Conservation (phyloP, 768 basidiomycete genomes). For the Scleroderma bovista region DNA sequence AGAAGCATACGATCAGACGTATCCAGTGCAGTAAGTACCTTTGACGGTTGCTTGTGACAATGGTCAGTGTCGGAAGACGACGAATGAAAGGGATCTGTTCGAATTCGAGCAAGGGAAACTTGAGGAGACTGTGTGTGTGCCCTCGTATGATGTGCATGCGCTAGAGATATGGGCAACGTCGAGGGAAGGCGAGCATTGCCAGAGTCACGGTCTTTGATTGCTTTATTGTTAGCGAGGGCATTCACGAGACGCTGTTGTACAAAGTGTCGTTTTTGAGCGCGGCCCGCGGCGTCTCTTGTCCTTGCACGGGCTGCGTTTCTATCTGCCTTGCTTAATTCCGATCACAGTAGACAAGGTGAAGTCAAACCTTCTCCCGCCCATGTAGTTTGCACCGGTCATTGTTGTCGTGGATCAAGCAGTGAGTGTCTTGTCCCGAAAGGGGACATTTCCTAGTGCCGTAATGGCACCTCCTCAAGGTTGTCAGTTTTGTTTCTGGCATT, state of each 20-base stretch:
- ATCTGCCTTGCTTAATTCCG: background rate
- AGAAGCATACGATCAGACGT: slow-evolving; percentile 21
- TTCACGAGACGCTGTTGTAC: slow-evolving; percentile 50
- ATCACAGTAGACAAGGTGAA: background rate
- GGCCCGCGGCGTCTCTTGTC: slow-evolving; percentile 49
- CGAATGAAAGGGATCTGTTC: slow-evolving; percentile 4
- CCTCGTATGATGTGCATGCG: slow-evolving; percentile 18
- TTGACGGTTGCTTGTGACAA: slow-evolving; percentile 14
- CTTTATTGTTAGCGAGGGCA: slow-evolving; percentile 29
- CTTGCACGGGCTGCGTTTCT: slow-evolving; percentile 59
- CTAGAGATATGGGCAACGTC: slow-evolving; percentile 17
- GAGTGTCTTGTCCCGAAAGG: too few relatives aligned
- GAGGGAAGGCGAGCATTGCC: slow-evolving; percentile 6
- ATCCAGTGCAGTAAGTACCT: slow-evolving; percentile 21
- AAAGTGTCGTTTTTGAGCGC: slow-evolving; percentile 56
- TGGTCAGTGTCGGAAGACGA: slow-evolving; percentile 2
- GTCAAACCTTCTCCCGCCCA: slow-evolving; percentile 63
- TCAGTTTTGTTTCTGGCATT: too few relatives aligned
- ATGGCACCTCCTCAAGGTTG: background rate
- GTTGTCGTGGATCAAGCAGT: too few relatives aligned
- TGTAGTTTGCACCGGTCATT: slow-evolving; percentile 71
- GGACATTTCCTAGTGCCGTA: too few relatives aligned
- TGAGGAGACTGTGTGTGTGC: background rate
- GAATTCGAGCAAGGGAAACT: background rate
- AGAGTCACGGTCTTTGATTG: slow-evolving; percentile 6